phyloP scores from a whole-genome alignment of 139 green algal species.

The Diplosphaera chodatii region DNA sequence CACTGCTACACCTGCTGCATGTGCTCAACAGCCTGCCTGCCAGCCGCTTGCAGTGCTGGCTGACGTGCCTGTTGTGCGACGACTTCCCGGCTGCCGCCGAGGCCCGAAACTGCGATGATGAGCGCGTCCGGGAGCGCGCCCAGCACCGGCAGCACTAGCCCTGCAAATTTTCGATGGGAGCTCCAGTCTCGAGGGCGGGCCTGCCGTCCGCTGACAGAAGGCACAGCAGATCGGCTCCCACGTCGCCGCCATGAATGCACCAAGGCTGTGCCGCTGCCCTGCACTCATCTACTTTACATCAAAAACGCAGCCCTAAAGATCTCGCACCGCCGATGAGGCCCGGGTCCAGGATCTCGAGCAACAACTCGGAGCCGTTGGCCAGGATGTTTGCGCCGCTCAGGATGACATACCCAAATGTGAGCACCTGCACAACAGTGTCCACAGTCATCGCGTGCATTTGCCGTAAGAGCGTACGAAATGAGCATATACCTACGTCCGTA shows the following conservation, averaged over 20 bases:
- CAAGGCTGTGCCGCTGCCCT: too few species aligned
- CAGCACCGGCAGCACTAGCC: constrained; percentile 38
- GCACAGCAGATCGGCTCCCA: too few species aligned
- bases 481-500: too few species aligned
- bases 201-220: too few species aligned
- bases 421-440: neutral
- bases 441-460: neutral
- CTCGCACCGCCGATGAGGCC: constrained; percentile 31
- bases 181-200: too few species aligned
- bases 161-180: too few species aligned
- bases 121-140: constrained; percentile 47
- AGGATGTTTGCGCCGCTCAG: constrained; percentile 45
- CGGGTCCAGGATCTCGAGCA: constrained; percentile 53
- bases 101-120: constrained; percentile 38
- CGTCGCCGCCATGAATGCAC: too few species aligned
- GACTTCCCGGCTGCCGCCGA: constrained; percentile 6
- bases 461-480: too few species aligned
- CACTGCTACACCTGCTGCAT: too few species aligned
- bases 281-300: too few species aligned
- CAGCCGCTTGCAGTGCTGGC: too few species aligned
- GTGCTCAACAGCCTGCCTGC: constrained; percentile 38
- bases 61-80: constrained; percentile 23
- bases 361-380: constrained; percentile 53
- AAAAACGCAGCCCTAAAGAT: too few species aligned
- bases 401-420: constrained; percentile 30